Evolutionary conservation across 1,284 basidiomycete species (phyloP), one percentile per base, ranked within the genome.

Genomic region (Gastroboletus turbinatus): DNA sequence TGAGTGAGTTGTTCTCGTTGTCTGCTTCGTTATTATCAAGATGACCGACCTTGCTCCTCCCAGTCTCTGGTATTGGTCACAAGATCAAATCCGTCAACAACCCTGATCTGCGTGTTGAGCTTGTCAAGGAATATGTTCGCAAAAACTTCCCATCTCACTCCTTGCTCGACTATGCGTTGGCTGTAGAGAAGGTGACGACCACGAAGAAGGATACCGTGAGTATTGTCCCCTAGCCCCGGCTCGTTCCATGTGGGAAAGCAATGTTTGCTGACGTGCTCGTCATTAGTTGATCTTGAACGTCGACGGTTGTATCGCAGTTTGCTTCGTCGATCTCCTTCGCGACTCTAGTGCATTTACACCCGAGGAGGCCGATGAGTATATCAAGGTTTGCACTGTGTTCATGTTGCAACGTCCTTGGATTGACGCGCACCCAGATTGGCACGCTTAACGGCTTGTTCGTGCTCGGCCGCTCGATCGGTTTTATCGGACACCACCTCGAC

Each of bases 51-150:
- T 14, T 55, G 48, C 42, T 43, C 17, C 29, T 11, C 21, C 16
- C 58, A 90, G 88, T 98, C 79, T 93, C 91, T 63, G 96, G 96
- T 82, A 99, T 99, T 67, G 96, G 96, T 55, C 96, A 99, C 88
- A 98, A 98, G 85, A 98, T 99, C 83, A 99, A 99, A 88, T 94
- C 91, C 65, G 92, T 95, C 69, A 96, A 94, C 78, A 97, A 97
- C 85, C 95, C 94, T 56, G 94, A 96, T 82, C 80, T 94, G 50
- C 94, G 96, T 75, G 96, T 99, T 65, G 90, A 96, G 78, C 90
- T 99, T 57, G 96, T 99, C 60, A 98, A 98, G 83, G 94, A 97
- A 78, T 99, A 92, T 70, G 96, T 97, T 60, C 80, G 74, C 76
- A 95, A 97, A 80, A 81, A 97, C 83, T 99, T 99, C 92, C 96